Conservation (phyloP, 331 rosid genomes). For the Phaseolus coccineus region DNA sequence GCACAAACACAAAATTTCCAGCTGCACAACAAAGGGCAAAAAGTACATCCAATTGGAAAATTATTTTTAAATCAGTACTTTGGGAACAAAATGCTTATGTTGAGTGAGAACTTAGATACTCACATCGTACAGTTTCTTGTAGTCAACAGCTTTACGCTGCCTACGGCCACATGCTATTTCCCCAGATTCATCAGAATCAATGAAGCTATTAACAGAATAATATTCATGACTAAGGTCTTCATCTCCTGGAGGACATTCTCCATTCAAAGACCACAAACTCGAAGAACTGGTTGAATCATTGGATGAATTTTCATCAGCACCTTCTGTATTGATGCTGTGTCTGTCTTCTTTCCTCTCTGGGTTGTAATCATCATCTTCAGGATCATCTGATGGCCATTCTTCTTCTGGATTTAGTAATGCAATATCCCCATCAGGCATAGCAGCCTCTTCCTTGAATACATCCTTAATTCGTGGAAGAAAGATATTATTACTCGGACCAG, state of each 20-base stretch:
- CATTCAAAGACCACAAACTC: constrained; percentile 58
- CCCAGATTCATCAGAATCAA: constrained; percentile 66
- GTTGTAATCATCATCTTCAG: constrained; percentile 81
- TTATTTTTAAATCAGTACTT: constrained; percentile 22
- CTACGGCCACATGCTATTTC: constrained; percentile 63
- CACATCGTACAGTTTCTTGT: constrained; percentile 73
- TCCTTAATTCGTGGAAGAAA: constrained; percentile 53
- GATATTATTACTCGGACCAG: constrained; percentile 30
- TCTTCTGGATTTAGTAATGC: constrained; percentile 62
- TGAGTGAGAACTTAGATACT: constrained; percentile 48
- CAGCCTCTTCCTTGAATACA: constrained; percentile 83
- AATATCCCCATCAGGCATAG: constrained; percentile 62
- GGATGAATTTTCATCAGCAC: constrained; percentile 46
- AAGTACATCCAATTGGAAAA: constrained; percentile 8
- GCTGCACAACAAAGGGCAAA: constrained; percentile 7
- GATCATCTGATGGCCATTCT: constrained; percentile 90
- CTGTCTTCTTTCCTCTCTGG: constrained; percentile 67
- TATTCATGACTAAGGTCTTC: constrained; percentile 42
- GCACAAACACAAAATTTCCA: background rate
- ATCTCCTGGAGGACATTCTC: constrained; percentile 45
- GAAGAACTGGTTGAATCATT: constrained; percentile 57
- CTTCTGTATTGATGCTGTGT: constrained; percentile 52
- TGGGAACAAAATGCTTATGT: background rate
- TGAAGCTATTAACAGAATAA: constrained; percentile 48
- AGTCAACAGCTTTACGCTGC: constrained; percentile 73